Base-by-base conservation (phyloP, 305 asterid species). In the Fraxinus baroniana region DNA sequence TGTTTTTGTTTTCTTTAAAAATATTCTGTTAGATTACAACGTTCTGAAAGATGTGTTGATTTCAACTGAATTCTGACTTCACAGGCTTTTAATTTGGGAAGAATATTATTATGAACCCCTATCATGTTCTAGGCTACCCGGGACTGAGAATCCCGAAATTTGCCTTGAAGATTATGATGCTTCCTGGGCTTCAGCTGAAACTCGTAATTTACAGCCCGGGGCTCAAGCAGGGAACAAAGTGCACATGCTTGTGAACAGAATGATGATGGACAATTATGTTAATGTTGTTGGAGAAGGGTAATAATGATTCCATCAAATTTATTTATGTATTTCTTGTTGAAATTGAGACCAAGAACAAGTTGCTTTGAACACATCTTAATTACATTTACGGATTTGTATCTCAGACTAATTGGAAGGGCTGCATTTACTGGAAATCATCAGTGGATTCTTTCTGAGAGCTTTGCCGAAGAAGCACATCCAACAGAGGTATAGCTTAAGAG, bases 21-120 rank as follows among this genome's bases (percentile, higher is more conserved):
- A 78, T 74, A 22, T 55, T 64, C 64, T 33, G 8, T 39, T 24
- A 7, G 62, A 79, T 30, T 36, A 55, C 28, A 73, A 20, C 62
- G 33, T 68, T 62, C 44, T 49, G 76, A 79, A 55, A 41, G 73
- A 60, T 44, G 78, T 62, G 44, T 68, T 80, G 52, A 75, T 68
- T 7, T 30, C 6, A 76, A 74, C 18, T 74, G 80, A 28, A 71
- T 82, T 85, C 80, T 81, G 77, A 68, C 81, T 81, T 88, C 28
- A 79, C 93, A 96, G 99, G 89, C 91, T 94, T 86, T 92, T 96
- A 88, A 90, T 94, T 74, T 93, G 97, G 98, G 98, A 96, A 85
- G 99, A 94, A 78, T 96, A 91, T 87, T 96, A 90, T 88, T 91
- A 88, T 37, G 97, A 93, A 84, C 83, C 92, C 1, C 84, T 81